A percentile compares a stretch with the other conserved stretches of the same genome.
Evolutionary conservation across 352 stramenopile genomes (phyloP).

Genomic region (Pythium rishiriense): DNA sequence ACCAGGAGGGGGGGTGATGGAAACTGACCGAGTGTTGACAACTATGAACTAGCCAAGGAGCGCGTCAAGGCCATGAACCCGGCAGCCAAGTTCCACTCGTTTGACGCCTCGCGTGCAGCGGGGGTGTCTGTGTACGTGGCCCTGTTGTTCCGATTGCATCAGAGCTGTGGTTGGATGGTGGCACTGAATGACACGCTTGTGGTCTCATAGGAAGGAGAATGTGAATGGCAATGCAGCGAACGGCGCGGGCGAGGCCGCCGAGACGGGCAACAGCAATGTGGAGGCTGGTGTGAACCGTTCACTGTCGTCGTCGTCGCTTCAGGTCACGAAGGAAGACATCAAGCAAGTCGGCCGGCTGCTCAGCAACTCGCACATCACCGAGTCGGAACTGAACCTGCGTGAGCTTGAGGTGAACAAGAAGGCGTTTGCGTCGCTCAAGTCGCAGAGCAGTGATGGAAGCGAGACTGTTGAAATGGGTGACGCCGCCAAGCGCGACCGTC

Average conservation of each 20-base stretch:
- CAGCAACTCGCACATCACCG: constrained; percentile 77
- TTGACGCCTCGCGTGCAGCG: constrained; percentile 60
- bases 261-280: constrained; percentile 37
- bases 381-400: constrained; percentile 77
- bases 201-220: constrained; percentile 49
- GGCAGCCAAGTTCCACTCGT: constrained; percentile 70
- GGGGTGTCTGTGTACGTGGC: constrained; percentile 23
- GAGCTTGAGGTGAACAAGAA: constrained; percentile 81
- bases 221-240: constrained; percentile 22
- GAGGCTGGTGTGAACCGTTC: constrained; percentile 42
- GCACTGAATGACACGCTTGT: not conserved
- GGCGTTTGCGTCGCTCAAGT: constrained; percentile 36
- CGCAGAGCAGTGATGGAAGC: constrained; percentile 36
- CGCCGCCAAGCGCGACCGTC: constrained; percentile 65
- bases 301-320: constrained; percentile 67
- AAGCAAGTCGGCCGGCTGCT: constrained; percentile 61
- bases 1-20: no score
- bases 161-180: not conserved
- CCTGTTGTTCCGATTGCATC: no score
- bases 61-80: constrained; percentile 73
- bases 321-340: constrained; percentile 84
- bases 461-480: constrained; percentile 29
- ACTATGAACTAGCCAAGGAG: constrained; percentile 41
- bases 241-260: constrained; percentile 6
- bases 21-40: no score